These are phyloP conservation scores for Ziziphus jujuba DNA, from an alignment of 306 rosid genomes.

Conservation along the genomic window DNA sequence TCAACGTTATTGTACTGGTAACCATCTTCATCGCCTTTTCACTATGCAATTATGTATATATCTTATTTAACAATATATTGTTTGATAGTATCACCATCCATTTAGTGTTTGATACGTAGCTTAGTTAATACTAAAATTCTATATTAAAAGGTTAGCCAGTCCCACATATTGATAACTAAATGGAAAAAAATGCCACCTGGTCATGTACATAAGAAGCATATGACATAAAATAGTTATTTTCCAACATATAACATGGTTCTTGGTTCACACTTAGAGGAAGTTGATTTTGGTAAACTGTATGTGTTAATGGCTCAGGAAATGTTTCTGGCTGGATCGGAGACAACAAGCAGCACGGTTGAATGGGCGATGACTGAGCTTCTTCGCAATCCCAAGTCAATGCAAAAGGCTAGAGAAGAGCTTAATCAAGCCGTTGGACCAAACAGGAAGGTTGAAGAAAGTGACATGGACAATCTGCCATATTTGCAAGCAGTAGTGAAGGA, in stretches of 20 bases:
- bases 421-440: background rate
- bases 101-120: too few species aligned
- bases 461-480: conserved; percentile 48
- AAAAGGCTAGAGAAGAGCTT: conserved; percentile 40
- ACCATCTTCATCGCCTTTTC: too few species aligned
- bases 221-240: too few species aligned
- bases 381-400: background rate
- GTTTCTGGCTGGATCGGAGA: conserved; percentile 60
- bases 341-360: conserved; percentile 49
- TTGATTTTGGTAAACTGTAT: background rate
- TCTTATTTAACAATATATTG: too few species aligned
- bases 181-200: too few species aligned
- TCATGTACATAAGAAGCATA: too few species aligned
- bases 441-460: conserved; percentile 7
- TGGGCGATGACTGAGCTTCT: conserved; percentile 60
- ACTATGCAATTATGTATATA: too few species aligned
- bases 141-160: too few species aligned
- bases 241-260: too few species aligned
- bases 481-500: conserved; percentile 40
- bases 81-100: too few species aligned
- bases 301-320: conserved; percentile 38
- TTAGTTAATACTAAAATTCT: too few species aligned
- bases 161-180: too few species aligned
- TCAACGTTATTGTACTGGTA: conserved; percentile 52
- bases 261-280: background rate